A percentile compares a stretch with the other conserved stretches of the same genome.
These are phyloP conservation scores for Boletellus deceptivus DNA, from an alignment of 1,284 basidiomycete species.

Conservation along the genomic window DNA sequence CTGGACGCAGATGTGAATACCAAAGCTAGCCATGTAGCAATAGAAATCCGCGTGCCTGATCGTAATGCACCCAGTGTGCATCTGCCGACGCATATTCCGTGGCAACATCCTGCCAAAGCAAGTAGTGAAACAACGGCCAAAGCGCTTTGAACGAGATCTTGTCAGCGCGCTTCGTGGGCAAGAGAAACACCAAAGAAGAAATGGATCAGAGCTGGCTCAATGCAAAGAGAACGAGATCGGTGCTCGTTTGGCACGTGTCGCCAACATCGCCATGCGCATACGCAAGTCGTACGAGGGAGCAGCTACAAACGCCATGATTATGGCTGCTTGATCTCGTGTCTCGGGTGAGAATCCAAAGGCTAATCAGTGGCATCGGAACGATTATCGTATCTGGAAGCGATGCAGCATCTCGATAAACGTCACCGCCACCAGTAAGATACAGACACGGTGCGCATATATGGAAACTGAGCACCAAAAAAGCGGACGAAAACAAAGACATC, in stretches of 20 bases:
- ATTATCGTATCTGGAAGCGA: constrained; percentile 7
- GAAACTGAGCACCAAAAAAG: constrained; percentile 8
- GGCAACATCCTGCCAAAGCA: constrained; percentile 94
- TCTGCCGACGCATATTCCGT: constrained; percentile 82
- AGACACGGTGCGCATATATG: constrained; percentile 9
- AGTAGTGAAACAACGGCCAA: constrained; percentile 98
- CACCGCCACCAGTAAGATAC: neutral
- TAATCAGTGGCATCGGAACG: neutral
- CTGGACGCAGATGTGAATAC: constrained; percentile 34
- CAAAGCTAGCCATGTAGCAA: neutral
- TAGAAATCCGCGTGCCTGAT: constrained; percentile 18
- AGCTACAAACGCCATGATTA: too few species aligned
- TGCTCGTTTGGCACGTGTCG: neutral
- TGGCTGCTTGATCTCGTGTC: too few species aligned
- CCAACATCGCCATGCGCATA: too few species aligned
- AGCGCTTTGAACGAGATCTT: constrained; percentile 53
- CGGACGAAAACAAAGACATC: neutral
- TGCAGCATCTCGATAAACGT: neutral
- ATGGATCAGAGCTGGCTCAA: neutral
- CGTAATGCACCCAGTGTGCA: constrained; percentile 57
- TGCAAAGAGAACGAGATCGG: neutral
- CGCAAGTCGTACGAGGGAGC: too few species aligned
- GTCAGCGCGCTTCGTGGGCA: constrained; percentile 5
- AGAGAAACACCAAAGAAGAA: neutral
- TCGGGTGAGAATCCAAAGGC: too few species aligned